Base-by-base conservation (phyloP, 1,284 basidiomycete genomes). In the Puccinia novopanici region DNA sequence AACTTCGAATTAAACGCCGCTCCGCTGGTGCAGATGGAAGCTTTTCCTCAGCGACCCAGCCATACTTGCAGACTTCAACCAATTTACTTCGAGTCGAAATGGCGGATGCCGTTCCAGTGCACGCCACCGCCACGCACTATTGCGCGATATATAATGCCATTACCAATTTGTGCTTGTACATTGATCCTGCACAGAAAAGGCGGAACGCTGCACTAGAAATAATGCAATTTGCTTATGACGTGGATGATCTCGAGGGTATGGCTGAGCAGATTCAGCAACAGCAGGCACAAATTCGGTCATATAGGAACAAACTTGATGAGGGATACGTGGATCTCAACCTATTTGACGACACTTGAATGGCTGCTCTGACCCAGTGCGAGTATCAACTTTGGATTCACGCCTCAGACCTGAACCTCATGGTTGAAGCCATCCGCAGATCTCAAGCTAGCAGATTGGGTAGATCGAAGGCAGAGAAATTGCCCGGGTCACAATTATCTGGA, bases 111-210 rank as follows among this genome's bases (percentile, higher is more conserved):
- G 91, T 97, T 85, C 92, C 93, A 0, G 91, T 98, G n/a, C 91
- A 92, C 9, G 95, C 95, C 22, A 93, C 91, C 82, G 90, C 93
- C 57, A 88, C 89, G 63, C 93, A 98, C 84, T 98, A 95, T 86
- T 89, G 91, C 82, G 92, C 91, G 15, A 91, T 98, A 81, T 95
- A 93, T 83, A 91, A 92, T 84, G 91, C 97, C 82, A 91, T 97
- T 82, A 94, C 92, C 9, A 91, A 95, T 84, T 88, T 98, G 30
- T 86, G 96, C 17, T 89, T 97, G 15, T 95, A 96, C 86, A 91
- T 92, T 48, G 94, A 98, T 85, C 92, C 93, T 6, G 91, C 90
- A 0, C 91, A 93, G 84, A 92, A 92, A 84, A 89, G 89, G 68
- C 91, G 91, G 15, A 87, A 91, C 81, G 91, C 93, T 83, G 90